Conservation (phyloP, 768 basidiomycete species). For the Boletellus ananas region DNA sequence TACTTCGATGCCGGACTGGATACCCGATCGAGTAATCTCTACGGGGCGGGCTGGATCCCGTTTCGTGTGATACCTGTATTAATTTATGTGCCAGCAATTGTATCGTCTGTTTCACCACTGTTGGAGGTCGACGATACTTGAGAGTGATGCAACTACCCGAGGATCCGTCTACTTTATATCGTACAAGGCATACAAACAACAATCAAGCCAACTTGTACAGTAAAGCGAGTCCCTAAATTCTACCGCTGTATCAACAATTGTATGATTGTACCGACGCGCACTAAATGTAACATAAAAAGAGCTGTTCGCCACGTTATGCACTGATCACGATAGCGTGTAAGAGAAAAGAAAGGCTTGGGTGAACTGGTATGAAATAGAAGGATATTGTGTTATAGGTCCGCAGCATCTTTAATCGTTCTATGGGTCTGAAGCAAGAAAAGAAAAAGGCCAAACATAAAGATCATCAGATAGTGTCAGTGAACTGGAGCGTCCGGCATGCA, state of each 20-base stretch:
- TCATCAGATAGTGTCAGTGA: neutral
- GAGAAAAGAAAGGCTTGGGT: slow-evolving; percentile 1
- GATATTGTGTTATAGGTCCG: slow-evolving; percentile 16
- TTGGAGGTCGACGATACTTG: too few relatives aligned
- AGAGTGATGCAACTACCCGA: too few relatives aligned
- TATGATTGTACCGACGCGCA: neutral
- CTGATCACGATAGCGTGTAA: slow-evolving; percentile 6
- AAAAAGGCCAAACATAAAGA: neutral
- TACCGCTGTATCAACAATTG: neutral
- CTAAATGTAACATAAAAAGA: slow-evolving; percentile 6
- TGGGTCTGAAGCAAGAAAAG: neutral
- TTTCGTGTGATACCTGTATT: slow-evolving; percentile 2
- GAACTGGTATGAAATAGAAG: slow-evolving; percentile 7
- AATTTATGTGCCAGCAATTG: neutral
- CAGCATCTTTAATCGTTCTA: neutral
- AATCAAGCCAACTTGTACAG: neutral
- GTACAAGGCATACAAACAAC: neutral
- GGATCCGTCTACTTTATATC: too few relatives aligned
- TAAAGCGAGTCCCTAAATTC: neutral
- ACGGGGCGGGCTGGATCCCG: neutral
- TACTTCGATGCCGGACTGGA: slow-evolving; percentile 5
- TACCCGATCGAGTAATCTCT: neutral
- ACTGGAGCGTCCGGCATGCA: neutral
- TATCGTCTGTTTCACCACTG: neutral
- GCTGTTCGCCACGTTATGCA: slow-evolving; percentile 2